Base-by-base conservation (phyloP, 2,329 filamentous ascomycete species). In the Thielaviopsis populi region DNA sequence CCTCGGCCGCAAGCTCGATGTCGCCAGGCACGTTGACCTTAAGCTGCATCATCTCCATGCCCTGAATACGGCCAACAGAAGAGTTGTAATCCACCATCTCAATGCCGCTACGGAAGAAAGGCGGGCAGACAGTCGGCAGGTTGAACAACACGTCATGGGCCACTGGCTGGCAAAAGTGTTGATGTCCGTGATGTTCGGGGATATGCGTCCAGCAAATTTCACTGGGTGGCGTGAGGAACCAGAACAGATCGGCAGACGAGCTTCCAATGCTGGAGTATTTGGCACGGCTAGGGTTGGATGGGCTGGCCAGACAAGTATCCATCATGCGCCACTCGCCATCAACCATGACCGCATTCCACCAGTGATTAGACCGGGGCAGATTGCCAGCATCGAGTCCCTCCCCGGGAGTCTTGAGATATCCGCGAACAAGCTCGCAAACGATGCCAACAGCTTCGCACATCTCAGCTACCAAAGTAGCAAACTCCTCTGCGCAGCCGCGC, bases 181-280 rank as follows among this genome's bases (percentile, higher is more conserved):
- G 94, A 70, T 97, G 91, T 66, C 86, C 81, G 62, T 91, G 87
- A 64, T 90, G 83, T 63, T 96, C 83, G 4, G 94, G 91, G 24
- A 99, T 86, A 73, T 99, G 94, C 1, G 94, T 96, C 80, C 92
- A 99, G 78, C 92, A 97, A 8, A 92, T 83, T 73, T 99, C 90
- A 56, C 86, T 82, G 5, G 95, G 95, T 8, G 89, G 83, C 0
- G 89, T 78, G n/a, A 99, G 82, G 76, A 99, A 99, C 80, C 91
- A 99, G 86, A 90, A 97, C 40, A 79, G 79, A 69, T 99, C 94
- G 0, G 94, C 90, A 1, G 82, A 78, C 53, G 85, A 82, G 66
- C 79, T 83, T 65, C 82, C 82, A 30, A 81, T 81, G 69, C 82
- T 88, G 15, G 91, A 95, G 74, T 95, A 97, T 40, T 84, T 78